These are phyloP conservation scores for Beauveria caledonica DNA, from an alignment of 2,329 filamentous ascomycete species.

Conservation along the genomic window DNA sequence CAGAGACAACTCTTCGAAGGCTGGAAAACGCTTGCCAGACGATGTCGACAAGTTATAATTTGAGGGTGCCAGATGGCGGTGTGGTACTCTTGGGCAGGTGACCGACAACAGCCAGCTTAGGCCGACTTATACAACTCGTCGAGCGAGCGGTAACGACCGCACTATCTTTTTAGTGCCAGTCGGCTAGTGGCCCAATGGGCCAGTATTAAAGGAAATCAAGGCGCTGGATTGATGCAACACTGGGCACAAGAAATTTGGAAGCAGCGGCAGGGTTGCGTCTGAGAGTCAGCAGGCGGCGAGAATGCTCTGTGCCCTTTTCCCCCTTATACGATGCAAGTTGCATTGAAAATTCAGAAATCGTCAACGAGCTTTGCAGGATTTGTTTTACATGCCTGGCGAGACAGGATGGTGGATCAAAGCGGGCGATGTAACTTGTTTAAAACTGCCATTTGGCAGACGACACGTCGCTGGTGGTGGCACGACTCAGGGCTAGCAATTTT, in stretches of 20 bases:
- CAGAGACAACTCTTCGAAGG: slow-evolving; percentile 1
- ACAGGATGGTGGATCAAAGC: slow-evolving; percentile 8
- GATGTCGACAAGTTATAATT: slow-evolving; percentile 8
- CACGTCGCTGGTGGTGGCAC: slow-evolving; percentile 2
- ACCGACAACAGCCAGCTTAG: slow-evolving; percentile 10
- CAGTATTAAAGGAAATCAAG: slow-evolving; percentile 5
- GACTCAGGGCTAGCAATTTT: neutral
- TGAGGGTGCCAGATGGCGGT: slow-evolving; percentile 10
- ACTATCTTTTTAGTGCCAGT: slow-evolving; percentile 12
- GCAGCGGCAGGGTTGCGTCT: slow-evolving; percentile 3
- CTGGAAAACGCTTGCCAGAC: neutral
- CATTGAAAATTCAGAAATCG: neutral
- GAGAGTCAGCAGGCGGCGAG: neutral
- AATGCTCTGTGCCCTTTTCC: neutral
- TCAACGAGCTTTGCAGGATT: neutral
- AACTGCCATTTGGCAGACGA: slow-evolving; percentile 1
- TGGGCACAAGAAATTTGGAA: slow-evolving; percentile 4
- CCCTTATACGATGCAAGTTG: neutral
- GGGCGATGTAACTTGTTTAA: slow-evolving; percentile 9
- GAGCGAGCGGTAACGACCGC: slow-evolving; percentile 9
- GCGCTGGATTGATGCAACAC: slow-evolving; percentile 6
- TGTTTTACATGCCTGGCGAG: slow-evolving; percentile 6
- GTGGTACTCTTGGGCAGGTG: slow-evolving; percentile 10
- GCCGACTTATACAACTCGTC: slow-evolving; percentile 11
- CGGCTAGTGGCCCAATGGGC: slow-evolving; percentile 10